Base-by-base conservation (phyloP, 352 stramenopile genomes). In the Pythium vanterpoolii region DNA sequence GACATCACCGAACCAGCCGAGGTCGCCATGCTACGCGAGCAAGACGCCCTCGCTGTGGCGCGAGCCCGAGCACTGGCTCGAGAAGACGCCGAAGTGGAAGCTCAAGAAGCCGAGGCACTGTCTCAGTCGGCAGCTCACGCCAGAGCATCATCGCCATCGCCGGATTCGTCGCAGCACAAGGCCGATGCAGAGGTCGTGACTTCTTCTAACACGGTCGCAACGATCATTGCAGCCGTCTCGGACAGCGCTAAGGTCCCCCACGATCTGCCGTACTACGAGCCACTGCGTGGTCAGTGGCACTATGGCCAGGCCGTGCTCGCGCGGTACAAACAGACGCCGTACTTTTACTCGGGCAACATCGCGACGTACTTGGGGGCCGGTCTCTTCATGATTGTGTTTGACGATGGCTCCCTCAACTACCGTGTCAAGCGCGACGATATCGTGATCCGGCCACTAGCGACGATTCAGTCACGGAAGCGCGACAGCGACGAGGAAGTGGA, bases 321-420 rank as follows among this genome's bases (percentile, higher is more conserved):
- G 7, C 76, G 82, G 44, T 88, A 89, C 65, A 82, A 78, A 54
- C 78, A 72, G 50, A 92, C 77, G 3, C 74, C 82, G n/a, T 89
- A 77, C 56, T 92, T 90, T 26, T 87, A 86, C 59, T 90, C 82
- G 5, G 82, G 79, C 28, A 89, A 89, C 52, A 86, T 92, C 44
- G 82, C 82, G 4, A 89, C 82, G 3, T 90, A 90, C 62, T 68
- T 92, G 0, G 79, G 79, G 1, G 66, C 60, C 3, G 78, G 76
- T 0, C 57, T 89, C 38, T 92, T 92, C 55, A 92, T 92, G 79
- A 53, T 92, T 14, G 75, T 92, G 19, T 90, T 89, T 58, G 82
- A 92, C 43, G 82, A 92, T 55, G 82, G 82, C 28, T 81, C 77
- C 26, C 59, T 90, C 1, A 79, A 87, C 55, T 92, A 92, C 64